Evolutionary conservation across 192 early-diverging fungal species (phyloP), one percentile per base, ranked within the genome.

Genomic region (Coemansia sp.): DNA sequence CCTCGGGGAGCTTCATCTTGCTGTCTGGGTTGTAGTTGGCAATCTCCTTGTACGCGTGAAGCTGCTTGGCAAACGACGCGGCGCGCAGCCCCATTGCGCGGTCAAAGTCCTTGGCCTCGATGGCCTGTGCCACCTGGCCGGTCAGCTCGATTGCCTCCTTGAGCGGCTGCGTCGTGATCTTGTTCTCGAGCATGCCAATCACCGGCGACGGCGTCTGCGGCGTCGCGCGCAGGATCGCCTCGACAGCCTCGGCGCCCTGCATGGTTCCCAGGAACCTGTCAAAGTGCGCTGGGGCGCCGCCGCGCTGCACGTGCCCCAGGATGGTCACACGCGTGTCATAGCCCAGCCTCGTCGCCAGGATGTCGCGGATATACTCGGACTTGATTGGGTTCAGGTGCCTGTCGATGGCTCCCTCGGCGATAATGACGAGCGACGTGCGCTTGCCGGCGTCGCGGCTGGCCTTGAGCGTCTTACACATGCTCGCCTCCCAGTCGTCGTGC

Each of bases 341-440:
- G 39, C 87, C 86, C 30, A 96, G 71, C 10, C 89, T 82, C 23
- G 89, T 82, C 7, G 89, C 84, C 56, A 98, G 78, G 29, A 96
- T 81, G 45, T 93, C 88, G 67, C 86, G 88, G 58, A 98, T 85
- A 29, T 91, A 79, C 22, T 94, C 92, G 30, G 91, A 64, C 50
- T 90, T 94, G 65, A 98, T 94, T 19, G 95, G 91, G 0, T 91
- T 87, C 6, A 97, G 76, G 53, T 91, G 75, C 52, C 86, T 83
- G 67, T 98, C 96, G 50, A 98, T 88, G 11, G 96, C 96, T 32
- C 96, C 96, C 72, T 98, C 96, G 51, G 89, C 91, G 11, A 98
- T 90, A 63, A 98, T 97, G 10, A 98, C 87, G 30, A 98, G 83
- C n/a, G 92, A 89, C 68, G 93, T 95, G 70, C 93, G 85, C 70